These are phyloP conservation scores for Didymella arachidicola DNA, from an alignment of 2,329 filamentous ascomycete genomes.

Conservation along the genomic window DNA sequence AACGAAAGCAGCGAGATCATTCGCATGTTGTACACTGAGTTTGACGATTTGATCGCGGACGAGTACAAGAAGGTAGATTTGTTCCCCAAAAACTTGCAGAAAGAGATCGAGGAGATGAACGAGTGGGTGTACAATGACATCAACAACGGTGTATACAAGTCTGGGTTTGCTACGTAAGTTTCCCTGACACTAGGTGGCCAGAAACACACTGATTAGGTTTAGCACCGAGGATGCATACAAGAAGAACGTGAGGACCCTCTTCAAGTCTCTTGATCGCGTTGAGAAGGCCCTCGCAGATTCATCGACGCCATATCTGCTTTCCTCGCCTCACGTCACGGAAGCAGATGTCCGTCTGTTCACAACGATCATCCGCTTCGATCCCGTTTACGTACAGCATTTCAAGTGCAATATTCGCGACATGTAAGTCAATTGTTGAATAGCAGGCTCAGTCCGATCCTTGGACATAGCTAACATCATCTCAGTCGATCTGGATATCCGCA, in stretches of 20 bases:
- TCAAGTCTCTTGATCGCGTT: conserved; percentile 58
- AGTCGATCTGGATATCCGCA: conserved; percentile 76
- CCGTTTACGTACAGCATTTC: conserved; percentile 66
- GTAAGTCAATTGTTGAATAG: not conserved
- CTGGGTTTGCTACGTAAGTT: conserved; percentile 59
- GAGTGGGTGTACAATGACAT: conserved; percentile 62
- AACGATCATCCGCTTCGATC: conserved; percentile 69
- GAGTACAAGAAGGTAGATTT: conserved; percentile 56
- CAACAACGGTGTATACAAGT: conserved; percentile 62
- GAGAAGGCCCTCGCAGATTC: conserved; percentile 54
- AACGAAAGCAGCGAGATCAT: conserved; percentile 95
- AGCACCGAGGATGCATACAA: conserved; percentile 60
- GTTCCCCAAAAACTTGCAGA: conserved; percentile 54
- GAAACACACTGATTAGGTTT: not conserved
- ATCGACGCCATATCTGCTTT: conserved; percentile 57
- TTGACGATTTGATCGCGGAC: conserved; percentile 66
- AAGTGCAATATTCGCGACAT: conserved; percentile 87
- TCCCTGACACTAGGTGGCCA: not conserved
- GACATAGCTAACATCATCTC: not conserved
- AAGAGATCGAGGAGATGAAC: conserved; percentile 59
- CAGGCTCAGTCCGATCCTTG: not conserved
- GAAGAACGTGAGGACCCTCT: conserved; percentile 56
- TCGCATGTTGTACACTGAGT: conserved; percentile 84
- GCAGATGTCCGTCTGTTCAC: conserved; percentile 61
- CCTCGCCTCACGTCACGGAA: conserved; percentile 56